These are phyloP conservation scores for Poteriospumella lacustris DNA, from an alignment of 108 stramenopile genomes.

Conservation along the genomic window DNA sequence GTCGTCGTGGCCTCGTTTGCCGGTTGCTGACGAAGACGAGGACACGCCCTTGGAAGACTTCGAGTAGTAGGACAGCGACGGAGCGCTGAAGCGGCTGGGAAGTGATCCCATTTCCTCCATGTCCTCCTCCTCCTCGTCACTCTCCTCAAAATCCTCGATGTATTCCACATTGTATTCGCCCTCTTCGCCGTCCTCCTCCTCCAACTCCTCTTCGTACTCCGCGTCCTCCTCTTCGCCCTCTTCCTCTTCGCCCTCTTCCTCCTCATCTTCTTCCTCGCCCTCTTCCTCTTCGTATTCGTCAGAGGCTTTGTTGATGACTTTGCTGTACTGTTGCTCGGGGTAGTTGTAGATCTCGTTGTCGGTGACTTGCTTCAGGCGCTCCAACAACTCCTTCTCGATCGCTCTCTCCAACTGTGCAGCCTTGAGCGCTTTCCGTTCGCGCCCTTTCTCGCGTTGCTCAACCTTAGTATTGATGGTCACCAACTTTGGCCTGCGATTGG, in stretches of 20 bases:
- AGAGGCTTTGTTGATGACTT: conserved; percentile 51
- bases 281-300: conserved; percentile 46
- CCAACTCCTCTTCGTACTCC: conserved; percentile 46
- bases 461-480: conserved; percentile 42
- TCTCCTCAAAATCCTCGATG: conserved; percentile 44
- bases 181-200: conserved; percentile 44
- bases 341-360: conserved; percentile 97
- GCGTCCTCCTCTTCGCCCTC: conserved; percentile 41
- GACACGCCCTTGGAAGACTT: conserved; percentile 22
- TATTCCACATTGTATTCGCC: background rate
- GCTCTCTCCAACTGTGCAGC: conserved; percentile 81
- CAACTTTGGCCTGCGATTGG: conserved; percentile 21
- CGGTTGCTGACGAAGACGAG: background rate
- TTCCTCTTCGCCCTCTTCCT: conserved; percentile 29
- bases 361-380: conserved; percentile 81
- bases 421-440: conserved; percentile 81
- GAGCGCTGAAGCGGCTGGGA: conserved; percentile 31
- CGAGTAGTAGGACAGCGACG: background rate
- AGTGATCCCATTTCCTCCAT: conserved; percentile 61
- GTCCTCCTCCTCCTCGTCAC: conserved; percentile 60
- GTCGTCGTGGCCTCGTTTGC: too few relatives aligned
- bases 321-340: conserved; percentile 74
- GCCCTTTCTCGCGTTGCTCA: conserved; percentile 75
- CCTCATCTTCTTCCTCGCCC: conserved; percentile 37
- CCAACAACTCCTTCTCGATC: conserved; percentile 89